Evolutionary conservation across 495 filamentous ascomycete genomes (phyloP).

Genomic region (Penicillium malachiteum): DNA sequence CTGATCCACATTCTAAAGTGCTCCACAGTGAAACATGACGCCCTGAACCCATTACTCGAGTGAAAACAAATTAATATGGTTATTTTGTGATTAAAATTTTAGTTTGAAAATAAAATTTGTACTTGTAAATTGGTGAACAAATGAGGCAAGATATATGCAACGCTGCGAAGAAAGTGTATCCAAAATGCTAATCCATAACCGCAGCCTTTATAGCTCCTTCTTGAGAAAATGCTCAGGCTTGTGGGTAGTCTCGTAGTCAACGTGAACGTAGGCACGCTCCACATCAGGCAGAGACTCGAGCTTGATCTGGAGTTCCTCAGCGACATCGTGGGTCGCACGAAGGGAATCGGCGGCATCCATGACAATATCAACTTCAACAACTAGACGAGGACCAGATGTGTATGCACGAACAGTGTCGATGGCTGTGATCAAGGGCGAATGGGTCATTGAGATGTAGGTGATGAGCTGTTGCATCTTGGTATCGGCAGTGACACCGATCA

Average conservation of each 20-base stretch:
- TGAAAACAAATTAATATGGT: too few species aligned
- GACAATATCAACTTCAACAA: conserved; percentile 88
- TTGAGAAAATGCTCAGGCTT: conserved; percentile 77
- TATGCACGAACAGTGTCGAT: conserved; percentile 96
- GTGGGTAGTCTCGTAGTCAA: conserved; percentile 97
- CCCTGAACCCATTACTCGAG: too few species aligned
- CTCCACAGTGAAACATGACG: too few species aligned
- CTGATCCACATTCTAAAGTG: too few species aligned
- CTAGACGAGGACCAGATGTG: conserved; percentile 83
- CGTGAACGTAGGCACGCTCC: conserved; percentile 94
- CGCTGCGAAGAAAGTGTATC: too few species aligned
- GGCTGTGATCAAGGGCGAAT: conserved; percentile 72
- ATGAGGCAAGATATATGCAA: too few species aligned
- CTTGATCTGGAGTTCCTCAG: conserved; percentile 92
- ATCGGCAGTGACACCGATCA: conserved; percentile 85
- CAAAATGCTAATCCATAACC: too few species aligned
- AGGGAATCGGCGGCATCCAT: conserved; percentile 71
- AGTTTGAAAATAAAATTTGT: too few species aligned
- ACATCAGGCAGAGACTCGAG: conserved; percentile 89
- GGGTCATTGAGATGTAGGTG: conserved; percentile 94
- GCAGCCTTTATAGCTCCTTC: conserved; percentile 51
- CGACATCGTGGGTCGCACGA: conserved; percentile 83
- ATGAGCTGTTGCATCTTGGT: conserved; percentile 88
- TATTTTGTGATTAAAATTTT: too few species aligned
- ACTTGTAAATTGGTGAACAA: too few species aligned